Percentiles rank a stretch among this genome's conserved stretches.
phyloP scores from a whole-genome alignment of 2,329 filamentous ascomycete species.

The Setomelanomma holmii region DNA sequence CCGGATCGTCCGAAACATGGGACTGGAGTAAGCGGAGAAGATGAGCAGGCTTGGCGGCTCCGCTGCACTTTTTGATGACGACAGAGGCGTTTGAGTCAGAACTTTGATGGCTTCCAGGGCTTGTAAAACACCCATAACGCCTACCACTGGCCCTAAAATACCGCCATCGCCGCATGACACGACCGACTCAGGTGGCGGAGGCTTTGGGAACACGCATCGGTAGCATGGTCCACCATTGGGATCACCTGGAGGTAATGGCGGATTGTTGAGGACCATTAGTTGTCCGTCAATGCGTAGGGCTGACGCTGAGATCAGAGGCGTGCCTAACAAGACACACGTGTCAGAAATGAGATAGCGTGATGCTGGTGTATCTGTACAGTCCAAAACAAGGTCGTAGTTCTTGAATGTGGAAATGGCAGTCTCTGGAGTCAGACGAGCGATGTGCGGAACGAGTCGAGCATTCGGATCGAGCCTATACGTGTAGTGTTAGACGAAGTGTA shows the following conservation, averaged over 20 bases:
- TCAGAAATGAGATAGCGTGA: slow-evolving; percentile 94
- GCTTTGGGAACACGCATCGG: slow-evolving; percentile 87
- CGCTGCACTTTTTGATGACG: slow-evolving; percentile 5
- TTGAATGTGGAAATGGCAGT: slow-evolving; percentile 72
- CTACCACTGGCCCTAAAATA: slow-evolving; percentile 90
- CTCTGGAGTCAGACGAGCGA: slow-evolving; percentile 69
- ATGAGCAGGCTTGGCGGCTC: slow-evolving; percentile 56
- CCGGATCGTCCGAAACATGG: slow-evolving; percentile 75
- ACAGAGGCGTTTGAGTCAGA: slow-evolving; percentile 58
- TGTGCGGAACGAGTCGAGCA: slow-evolving; percentile 69
- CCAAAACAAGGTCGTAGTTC: slow-evolving; percentile 82
- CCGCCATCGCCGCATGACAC: slow-evolving; percentile 91
- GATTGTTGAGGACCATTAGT: slow-evolving; percentile 85
- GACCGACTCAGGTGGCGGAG: slow-evolving; percentile 82
- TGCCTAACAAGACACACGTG: slow-evolving; percentile 78
- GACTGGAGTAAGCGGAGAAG: slow-evolving; percentile 61
- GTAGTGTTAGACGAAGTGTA: slow-evolving; percentile 12
- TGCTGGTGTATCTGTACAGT: slow-evolving; percentile 93
- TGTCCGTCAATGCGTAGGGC: slow-evolving; percentile 90
- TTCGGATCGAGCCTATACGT: slow-evolving; percentile 72
- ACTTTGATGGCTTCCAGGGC: slow-evolving; percentile 88
- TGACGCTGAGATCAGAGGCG: slow-evolving; percentile 86
- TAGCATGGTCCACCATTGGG: slow-evolving; percentile 81
- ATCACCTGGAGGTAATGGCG: slow-evolving; percentile 67
- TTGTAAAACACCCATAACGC: slow-evolving; percentile 90